phyloP scores from a whole-genome alignment of 345 rosid species.

The Mangifera indica region DNA sequence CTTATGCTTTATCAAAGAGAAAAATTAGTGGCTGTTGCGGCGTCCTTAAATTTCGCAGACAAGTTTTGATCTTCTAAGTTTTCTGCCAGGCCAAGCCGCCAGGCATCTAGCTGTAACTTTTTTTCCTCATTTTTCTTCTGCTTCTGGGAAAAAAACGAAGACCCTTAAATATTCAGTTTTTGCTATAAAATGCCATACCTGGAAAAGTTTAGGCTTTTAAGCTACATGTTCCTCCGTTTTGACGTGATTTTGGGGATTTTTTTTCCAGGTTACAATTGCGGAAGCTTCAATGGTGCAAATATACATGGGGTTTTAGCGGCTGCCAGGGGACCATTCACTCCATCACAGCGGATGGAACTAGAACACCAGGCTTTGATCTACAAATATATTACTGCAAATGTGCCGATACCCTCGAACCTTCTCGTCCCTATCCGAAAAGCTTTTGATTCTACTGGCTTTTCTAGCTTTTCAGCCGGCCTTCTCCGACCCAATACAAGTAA shows the following conservation, averaged over 20 bases:
- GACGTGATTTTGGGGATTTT: slow-evolving; percentile 7
- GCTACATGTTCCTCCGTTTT: neutral
- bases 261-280: slow-evolving; percentile 37
- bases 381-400: slow-evolving; percentile 72
- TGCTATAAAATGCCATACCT: neutral
- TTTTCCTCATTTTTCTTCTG: neutral
- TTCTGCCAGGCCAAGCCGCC: neutral
- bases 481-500: slow-evolving; percentile 57
- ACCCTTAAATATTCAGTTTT: neutral
- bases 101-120: neutral
- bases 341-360: slow-evolving; percentile 86
- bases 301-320: slow-evolving; percentile 44
- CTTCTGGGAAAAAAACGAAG: neutral
- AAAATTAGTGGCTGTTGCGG: slow-evolving; percentile 22
- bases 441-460: slow-evolving; percentile 51
- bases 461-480: slow-evolving; percentile 39
- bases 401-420: slow-evolving; percentile 72
- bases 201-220: slow-evolving; percentile 6
- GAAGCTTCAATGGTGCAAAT: slow-evolving; percentile 35
- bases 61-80: slow-evolving; percentile 20
- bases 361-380: slow-evolving; percentile 96
- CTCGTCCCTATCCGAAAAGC: slow-evolving; percentile 79
- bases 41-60: slow-evolving; percentile 26
- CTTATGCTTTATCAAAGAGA: slow-evolving; percentile 12
- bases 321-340: slow-evolving; percentile 56